A percentile compares a stretch with the other conserved stretches of the same genome.
These are phyloP conservation scores for Claviceps sorghi DNA, from an alignment of 2,329 filamentous ascomycete genomes.

Conservation along the genomic window DNA sequence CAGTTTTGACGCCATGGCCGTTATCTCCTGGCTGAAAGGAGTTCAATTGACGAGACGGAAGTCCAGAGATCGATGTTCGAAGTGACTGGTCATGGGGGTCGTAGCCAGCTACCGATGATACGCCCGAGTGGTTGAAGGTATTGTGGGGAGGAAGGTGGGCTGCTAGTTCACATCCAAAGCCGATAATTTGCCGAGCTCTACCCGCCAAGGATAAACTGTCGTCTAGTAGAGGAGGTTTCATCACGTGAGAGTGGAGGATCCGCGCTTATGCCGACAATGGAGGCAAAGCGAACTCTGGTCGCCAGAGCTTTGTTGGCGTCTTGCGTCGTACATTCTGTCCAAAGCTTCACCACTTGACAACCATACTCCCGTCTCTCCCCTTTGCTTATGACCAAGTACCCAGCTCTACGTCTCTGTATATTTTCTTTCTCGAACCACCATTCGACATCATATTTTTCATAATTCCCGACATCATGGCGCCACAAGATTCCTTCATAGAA, in stretches of 20 bases:
- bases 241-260: conserved; percentile 3
- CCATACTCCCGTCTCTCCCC: conserved; percentile 5
- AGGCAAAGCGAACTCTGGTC: conserved; percentile 7
- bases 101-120: background rate
- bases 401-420: conserved; percentile 2
- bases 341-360: conserved; percentile 7
- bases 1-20: conserved; percentile 46
- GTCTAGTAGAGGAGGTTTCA: background rate
- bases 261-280: background rate
- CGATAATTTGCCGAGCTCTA: conserved; percentile 17
- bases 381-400: conserved; percentile 10
- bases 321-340: conserved; percentile 8
- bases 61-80: conserved; percentile 3
- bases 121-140: background rate
- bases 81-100: background rate
- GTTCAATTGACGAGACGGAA: conserved; percentile 30
- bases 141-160: background rate
- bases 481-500: conserved; percentile 56
- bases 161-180: conserved; percentile 6
- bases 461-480: conserved; percentile 38
- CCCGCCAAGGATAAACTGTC: background rate
- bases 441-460: conserved; percentile 8
- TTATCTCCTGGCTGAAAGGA: conserved; percentile 15
- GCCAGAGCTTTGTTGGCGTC: conserved; percentile 8
- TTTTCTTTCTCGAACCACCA: conserved; percentile 10